These are phyloP conservation scores for Trichocladium uniseriatum DNA, from an alignment of 495 filamentous ascomycete species.

Conservation along the genomic window DNA sequence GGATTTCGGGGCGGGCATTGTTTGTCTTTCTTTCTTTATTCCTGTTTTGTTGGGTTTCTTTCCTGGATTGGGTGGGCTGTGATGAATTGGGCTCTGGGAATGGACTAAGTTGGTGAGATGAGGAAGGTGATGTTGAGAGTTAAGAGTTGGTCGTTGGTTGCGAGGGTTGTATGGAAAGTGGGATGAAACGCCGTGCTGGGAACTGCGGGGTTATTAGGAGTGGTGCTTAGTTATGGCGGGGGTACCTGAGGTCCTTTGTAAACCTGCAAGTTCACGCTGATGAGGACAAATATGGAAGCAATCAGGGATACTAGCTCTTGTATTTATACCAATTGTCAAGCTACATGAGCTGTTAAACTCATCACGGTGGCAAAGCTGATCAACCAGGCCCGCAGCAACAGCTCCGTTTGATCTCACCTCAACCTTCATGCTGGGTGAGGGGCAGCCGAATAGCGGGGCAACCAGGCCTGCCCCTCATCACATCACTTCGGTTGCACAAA, in stretches of 20 bases:
- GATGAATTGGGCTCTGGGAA: background rate
- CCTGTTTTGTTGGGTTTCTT: background rate
- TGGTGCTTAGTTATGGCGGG: no score
- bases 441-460: slow-evolving; percentile 1
- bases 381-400: background rate
- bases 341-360: background rate
- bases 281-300: background rate
- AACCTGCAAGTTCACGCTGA: no score
- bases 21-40: slow-evolving; percentile 1
- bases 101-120: background rate
- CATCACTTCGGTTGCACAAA: no score
- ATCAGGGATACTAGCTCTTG: background rate
- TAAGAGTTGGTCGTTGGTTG: background rate
- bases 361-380: background rate
- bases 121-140: background rate
- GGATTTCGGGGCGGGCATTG: slow-evolving; percentile 68
- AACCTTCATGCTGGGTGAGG: background rate
- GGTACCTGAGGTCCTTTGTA: no score
- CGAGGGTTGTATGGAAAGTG: background rate
- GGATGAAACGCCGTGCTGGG: background rate
- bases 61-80: background rate
- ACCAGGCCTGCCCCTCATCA: no score
- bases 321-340: background rate
- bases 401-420: slow-evolving; percentile 5
- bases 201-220: background rate